Evolutionary conservation across 768 basidiomycete genomes (phyloP), one percentile per base, ranked within the genome.

Genomic region (Suillus spraguei): DNA sequence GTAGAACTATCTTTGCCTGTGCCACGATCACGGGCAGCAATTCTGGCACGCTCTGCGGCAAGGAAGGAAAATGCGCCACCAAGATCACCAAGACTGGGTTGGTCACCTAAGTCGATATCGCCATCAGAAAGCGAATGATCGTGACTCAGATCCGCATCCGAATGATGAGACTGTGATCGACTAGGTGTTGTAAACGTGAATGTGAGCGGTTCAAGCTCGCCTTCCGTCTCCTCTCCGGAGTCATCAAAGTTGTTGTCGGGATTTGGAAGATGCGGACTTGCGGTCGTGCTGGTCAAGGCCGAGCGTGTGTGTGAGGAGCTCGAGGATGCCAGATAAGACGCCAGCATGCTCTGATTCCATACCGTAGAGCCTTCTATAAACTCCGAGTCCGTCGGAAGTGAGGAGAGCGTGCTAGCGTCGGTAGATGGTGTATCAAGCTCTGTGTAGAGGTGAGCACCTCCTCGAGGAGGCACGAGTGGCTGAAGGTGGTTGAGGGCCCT

Each of bases 61-160:
- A 92, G 81, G 64, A 92, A 94, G n/a, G 83, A 84, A 16, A 94
- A 80, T 0, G 89, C 90, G 64, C 87, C 86, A 63, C 90, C 90
- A 17, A 94, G 81, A 60, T 85, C 83, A 0, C 92, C 92, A 16
- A 94, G 75, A 3, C 89, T 91, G 0, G 92, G 91, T 53, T 84
- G 80, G 33, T 78, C 79, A 1, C 56, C 39, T 17, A 71, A 59
- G 24, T 80, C 79, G 3, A 68, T 64, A 33, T 68, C 72, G 32
- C 41, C 70, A 44, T 71, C 72, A 0, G 68, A 71, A 14, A 58
- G 16, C 2, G 56, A 58, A 42, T 62, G 54, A 20, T 11, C 28
- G 5, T 58, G 56, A 22, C 56, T 58, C 56, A 58, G 28, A 41
- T 58, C 56, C 17, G 56, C 56, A 11, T 58, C 56, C 22, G 56